Conservation (phyloP, 345 rosid species). For the Arabidopsis suecica region DNA sequence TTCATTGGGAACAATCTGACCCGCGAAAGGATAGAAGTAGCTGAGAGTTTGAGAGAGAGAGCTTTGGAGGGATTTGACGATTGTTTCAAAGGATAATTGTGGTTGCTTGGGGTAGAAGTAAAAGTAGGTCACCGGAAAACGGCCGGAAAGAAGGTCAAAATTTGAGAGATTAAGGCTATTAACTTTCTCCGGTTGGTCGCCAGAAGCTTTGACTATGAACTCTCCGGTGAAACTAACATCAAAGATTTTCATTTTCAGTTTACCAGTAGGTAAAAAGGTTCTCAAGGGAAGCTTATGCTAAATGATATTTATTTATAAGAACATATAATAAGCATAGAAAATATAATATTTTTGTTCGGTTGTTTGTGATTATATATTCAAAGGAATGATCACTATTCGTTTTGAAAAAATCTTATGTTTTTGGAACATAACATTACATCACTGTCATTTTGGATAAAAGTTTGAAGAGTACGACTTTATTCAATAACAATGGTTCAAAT, state of each 20-base stretch:
- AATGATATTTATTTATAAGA: slow-evolving; percentile 22
- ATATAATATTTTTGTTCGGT: not conserved
- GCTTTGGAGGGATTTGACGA: slow-evolving; percentile 49
- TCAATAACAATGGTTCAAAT: slow-evolving; percentile 35
- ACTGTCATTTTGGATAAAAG: slow-evolving; percentile 33
- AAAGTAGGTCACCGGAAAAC: slow-evolving; percentile 81
- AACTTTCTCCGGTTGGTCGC: slow-evolving; percentile 39
- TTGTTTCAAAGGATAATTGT: slow-evolving; percentile 36
- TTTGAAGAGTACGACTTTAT: slow-evolving; percentile 37
- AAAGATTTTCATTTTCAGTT: slow-evolving; percentile 42
- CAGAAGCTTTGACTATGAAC: slow-evolving; percentile 58
- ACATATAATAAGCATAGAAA: too few relatives aligned
- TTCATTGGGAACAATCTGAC: slow-evolving; percentile 60
- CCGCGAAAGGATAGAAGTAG: slow-evolving; percentile 75
- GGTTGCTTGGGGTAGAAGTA: slow-evolving; percentile 62
- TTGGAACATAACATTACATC: slow-evolving; percentile 41
- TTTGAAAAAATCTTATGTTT: slow-evolving; percentile 26
- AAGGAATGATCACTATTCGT: slow-evolving; percentile 33
- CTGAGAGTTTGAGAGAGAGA: slow-evolving; percentile 63
- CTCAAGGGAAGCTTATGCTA: slow-evolving; percentile 1
- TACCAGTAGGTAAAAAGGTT: not conserved
- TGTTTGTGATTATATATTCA: slow-evolving; percentile 27
- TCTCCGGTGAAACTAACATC: slow-evolving; percentile 50
- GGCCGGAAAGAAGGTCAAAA: slow-evolving; percentile 89
- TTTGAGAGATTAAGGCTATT: slow-evolving; percentile 62